Conservation (phyloP, 2,329 filamentous ascomycete genomes). For the Aspergillus fumigatus region DNA sequence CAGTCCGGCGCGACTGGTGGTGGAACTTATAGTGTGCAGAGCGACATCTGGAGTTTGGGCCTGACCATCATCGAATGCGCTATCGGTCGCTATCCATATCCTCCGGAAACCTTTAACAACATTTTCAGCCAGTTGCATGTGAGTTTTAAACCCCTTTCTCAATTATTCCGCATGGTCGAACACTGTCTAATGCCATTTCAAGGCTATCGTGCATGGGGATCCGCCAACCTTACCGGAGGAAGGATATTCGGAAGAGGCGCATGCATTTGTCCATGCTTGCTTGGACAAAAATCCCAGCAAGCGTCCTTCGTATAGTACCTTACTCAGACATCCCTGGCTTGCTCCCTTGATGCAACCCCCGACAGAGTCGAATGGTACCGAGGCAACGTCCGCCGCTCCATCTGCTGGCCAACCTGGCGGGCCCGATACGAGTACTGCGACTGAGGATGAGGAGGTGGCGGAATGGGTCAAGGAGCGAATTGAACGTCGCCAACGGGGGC, state of each 20-base stretch:
- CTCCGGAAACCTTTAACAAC: slow-evolving; percentile 94
- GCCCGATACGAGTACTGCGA: slow-evolving; percentile 36
- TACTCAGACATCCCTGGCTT: slow-evolving; percentile 88
- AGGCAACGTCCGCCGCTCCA: slow-evolving; percentile 35
- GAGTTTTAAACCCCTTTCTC: slow-evolving; percentile 44
- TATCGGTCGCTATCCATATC: slow-evolving; percentile 90
- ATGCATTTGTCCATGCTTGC: slow-evolving; percentile 83
- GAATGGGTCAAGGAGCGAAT: slow-evolving; percentile 75
- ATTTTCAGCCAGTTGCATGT: slow-evolving; percentile 97
- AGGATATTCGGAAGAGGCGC: slow-evolving; percentile 72
- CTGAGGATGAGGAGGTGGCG: slow-evolving; percentile 76
- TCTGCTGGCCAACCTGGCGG: slow-evolving; percentile 26
- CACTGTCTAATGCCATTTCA: slow-evolving; percentile 3
- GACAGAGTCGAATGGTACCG: slow-evolving; percentile 58
- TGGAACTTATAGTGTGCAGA: slow-evolving; percentile 95
- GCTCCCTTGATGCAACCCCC: slow-evolving; percentile 68
- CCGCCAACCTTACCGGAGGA: slow-evolving; percentile 78
- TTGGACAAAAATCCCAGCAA: slow-evolving; percentile 89
- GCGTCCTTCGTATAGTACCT: slow-evolving; percentile 87
- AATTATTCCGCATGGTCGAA: background rate
- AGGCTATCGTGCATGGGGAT: slow-evolving; percentile 98
- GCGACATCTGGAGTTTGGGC: slow-evolving; percentile 95
- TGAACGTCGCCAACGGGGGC: slow-evolving; percentile 59
- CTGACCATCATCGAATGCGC: slow-evolving; percentile 95
- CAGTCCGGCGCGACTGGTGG: slow-evolving; percentile 64